These are phyloP conservation scores for Emericellopsis terricola DNA, from an alignment of 495 filamentous ascomycete species.

Conservation along the genomic window DNA sequence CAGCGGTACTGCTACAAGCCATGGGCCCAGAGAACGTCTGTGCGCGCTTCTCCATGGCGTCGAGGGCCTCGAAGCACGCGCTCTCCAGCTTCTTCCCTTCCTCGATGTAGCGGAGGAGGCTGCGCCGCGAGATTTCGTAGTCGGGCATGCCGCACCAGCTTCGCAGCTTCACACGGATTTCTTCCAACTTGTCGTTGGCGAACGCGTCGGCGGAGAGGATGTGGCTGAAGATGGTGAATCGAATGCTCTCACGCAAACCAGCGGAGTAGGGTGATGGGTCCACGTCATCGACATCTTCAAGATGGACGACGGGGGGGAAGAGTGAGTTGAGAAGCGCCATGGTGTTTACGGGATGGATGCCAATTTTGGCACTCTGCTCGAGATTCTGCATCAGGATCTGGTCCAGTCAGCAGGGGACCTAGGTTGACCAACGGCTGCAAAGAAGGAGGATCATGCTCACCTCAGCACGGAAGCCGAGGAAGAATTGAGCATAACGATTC, in stretches of 20 bases:
- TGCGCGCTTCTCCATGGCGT: not conserved
- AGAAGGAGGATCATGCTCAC: not conserved
- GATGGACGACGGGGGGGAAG: not conserved
- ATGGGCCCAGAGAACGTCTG: too few species aligned
- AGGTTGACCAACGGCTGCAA: too few species aligned
- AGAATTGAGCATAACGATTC: not conserved
- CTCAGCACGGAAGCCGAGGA: constrained; percentile 1
- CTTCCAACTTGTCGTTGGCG: not conserved
- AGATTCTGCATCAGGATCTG: not conserved
- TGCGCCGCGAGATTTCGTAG: not conserved
- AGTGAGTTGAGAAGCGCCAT: constrained; percentile 3
- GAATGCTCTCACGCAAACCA: not conserved
- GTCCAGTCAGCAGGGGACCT: not conserved
- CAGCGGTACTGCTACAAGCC: too few species aligned
- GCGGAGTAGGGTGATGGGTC: not conserved
- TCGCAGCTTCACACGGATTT: not conserved
- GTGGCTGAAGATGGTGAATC: not conserved
- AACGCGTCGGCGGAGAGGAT: not conserved
- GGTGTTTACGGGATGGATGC: not conserved
- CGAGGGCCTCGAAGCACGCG: not conserved
- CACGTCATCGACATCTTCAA: constrained; percentile 1
- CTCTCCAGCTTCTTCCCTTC: constrained; percentile 1
- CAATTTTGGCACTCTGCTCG: not conserved
- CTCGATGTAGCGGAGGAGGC: constrained; percentile 1
- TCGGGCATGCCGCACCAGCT: not conserved